Evolutionary conservation across 2,329 filamentous ascomycete species (phyloP), one percentile per base, ranked within the genome.

Genomic region (Talaromyces verruculosus): DNA sequence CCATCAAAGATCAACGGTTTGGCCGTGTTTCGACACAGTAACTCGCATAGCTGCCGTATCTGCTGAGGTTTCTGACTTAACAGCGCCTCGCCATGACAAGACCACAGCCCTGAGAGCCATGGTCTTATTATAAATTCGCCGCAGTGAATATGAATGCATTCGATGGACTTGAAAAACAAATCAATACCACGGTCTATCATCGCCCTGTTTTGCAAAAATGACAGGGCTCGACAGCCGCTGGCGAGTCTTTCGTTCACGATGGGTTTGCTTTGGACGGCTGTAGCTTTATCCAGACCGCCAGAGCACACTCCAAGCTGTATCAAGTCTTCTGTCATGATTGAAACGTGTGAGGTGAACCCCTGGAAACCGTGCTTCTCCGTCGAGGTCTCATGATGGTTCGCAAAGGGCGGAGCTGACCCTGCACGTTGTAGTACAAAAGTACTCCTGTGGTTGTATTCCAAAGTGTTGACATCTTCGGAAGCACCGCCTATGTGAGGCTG

Each of bases 111-210:
- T 28, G 51, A 55, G 10, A 55, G 51, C 51, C 51, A 55, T 35
- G 5, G 28, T 35, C 51, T 55, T 2, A 55, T 13, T 3, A 55
- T 55, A 10, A 55, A 22, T 15, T 55, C 51, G 51, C 51, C 51
- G 51, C 51, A 55, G 30, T 55, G 30, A 19, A 6, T 37, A 37
- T 55, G 17, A 28, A 35, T 37, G 10, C n/a, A 55, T 37, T 55
- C 51, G 2, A 22, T 19, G 13, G 30, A 35, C 30, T 55, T 11
- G 11, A 55, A 55, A 19, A 55, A 55, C 30, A 55, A 15, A 13
- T 55, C 51, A 7, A 55, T 37, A 11, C 51, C 51, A 55, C 51
- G 51, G n/a, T 55, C 51, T 55, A 55, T 55, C 51, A 55, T 55
- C 10, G n/a, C n/a, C 51, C n/a, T 55, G 30, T 33, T 35, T 13